phyloP scores from a whole-genome alignment of 2,329 filamentous ascomycete species.

The Aspergillus novoparasiticus region DNA sequence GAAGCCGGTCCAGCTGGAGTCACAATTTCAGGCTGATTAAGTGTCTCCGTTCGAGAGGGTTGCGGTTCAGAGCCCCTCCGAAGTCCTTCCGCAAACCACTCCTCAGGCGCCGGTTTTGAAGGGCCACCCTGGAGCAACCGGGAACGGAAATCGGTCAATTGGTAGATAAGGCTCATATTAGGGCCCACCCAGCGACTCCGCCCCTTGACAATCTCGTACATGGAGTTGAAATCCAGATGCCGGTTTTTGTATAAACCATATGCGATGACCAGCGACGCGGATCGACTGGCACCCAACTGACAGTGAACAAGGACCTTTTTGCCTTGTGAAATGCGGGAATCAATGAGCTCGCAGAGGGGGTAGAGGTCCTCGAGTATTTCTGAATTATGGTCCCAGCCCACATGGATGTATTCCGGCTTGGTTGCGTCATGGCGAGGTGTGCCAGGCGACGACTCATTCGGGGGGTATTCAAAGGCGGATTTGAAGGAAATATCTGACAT shows the following conservation, averaged over 20 bases:
- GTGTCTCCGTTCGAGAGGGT: conserved; percentile 23
- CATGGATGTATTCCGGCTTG: conserved; percentile 66
- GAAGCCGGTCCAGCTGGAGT: conserved; percentile 19
- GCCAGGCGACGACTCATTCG: conserved; percentile 29
- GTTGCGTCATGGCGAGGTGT: conserved; percentile 36
- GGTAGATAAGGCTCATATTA: conserved; percentile 71
- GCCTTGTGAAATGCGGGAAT: conserved; percentile 58
- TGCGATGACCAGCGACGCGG: conserved; percentile 66
- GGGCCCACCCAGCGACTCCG: conserved; percentile 69
- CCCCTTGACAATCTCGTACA: conserved; percentile 65
- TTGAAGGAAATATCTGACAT: conserved; percentile 52
- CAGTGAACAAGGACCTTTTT: conserved; percentile 67
- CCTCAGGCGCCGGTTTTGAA: conserved; percentile 34
- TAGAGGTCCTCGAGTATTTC: conserved; percentile 66
- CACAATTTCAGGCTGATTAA: conserved; percentile 7
- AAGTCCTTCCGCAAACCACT: conserved; percentile 37
- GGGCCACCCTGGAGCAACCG: conserved; percentile 37
- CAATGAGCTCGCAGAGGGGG: conserved; percentile 62
- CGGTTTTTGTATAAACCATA: conserved; percentile 67
- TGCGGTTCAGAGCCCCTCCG: conserved; percentile 35
- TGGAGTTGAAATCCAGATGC: conserved; percentile 64
- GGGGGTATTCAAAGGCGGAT: conserved; percentile 49
- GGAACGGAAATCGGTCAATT: conserved; percentile 64
- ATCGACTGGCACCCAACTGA: conserved; percentile 66
- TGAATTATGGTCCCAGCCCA: conserved; percentile 69